These are phyloP conservation scores for Colletotrichum camelliae DNA, from an alignment of 2,329 filamentous ascomycete species.

Conservation along the genomic window DNA sequence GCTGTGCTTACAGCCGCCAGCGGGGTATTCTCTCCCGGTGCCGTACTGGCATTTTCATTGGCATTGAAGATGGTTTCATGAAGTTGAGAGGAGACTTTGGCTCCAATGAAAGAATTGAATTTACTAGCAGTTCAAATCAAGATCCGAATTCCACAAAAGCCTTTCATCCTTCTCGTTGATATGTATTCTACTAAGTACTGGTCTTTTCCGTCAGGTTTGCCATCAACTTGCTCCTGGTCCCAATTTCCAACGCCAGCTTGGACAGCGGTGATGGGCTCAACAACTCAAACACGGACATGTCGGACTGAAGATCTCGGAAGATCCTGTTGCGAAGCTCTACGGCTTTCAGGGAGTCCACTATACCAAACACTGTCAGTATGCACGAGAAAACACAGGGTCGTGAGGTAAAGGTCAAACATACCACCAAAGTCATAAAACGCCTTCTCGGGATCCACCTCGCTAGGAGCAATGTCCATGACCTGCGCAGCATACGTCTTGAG, in stretches of 20 bases:
- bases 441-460: neutral
- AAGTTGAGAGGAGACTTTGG: too few relatives aligned
- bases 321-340: slow-evolving; percentile 6
- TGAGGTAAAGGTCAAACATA: neutral
- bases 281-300: slow-evolving; percentile 7
- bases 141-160: rapidly evolving
- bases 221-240: neutral
- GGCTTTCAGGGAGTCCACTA: slow-evolving; percentile 1
- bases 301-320: neutral
- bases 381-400: neutral
- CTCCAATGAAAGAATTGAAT: too few relatives aligned
- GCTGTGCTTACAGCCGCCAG: neutral
- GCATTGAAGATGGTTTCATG: neutral
- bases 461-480: neutral
- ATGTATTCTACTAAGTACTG: neutral
- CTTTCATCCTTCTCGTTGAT: rapidly evolving
- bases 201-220: neutral
- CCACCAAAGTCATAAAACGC: slow-evolving; percentile 13
- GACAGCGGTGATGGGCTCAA: slow-evolving; percentile 3
- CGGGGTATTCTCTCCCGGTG: neutral
- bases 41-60: neutral
- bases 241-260: neutral
- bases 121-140: neutral
- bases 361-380: neutral
- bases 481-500: neutral